phyloP scores from a whole-genome alignment of 139 green algal genomes.

The Pleodorina starrii region DNA sequence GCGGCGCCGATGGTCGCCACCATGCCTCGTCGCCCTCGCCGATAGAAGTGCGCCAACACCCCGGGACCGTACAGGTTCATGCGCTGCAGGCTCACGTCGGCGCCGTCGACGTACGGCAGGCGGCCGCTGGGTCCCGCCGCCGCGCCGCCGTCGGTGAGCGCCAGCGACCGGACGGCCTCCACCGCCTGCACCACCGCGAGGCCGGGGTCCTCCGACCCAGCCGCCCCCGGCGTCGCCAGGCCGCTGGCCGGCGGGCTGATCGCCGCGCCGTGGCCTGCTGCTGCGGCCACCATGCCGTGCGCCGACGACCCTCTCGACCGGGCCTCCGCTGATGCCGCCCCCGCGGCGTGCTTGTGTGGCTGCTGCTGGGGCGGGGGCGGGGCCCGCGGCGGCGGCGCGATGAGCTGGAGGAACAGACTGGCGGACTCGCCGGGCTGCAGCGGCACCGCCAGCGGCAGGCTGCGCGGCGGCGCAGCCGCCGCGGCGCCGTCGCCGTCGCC shows the following conservation, averaged over 20 bases:
- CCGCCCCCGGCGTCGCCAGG: constrained; percentile 18
- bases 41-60: constrained; percentile 46
- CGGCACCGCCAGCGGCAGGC: constrained; percentile 48
- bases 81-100: constrained; percentile 21
- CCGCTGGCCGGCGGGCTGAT: constrained; percentile 22
- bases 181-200: background rate
- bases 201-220: background rate
- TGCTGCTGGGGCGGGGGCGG: constrained; percentile 32
- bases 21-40: constrained; percentile 1
- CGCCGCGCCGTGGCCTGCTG: background rate
- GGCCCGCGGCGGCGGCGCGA: constrained; percentile 48
- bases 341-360: background rate
- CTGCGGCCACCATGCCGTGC: background rate
- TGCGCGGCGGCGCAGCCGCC: background rate
- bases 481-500: background rate
- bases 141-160: background rate
- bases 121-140: background rate
- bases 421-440: constrained; percentile 55
- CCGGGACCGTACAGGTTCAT: constrained; percentile 43
- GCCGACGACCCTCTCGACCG: background rate
- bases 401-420: constrained; percentile 51
- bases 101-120: constrained; percentile 27
- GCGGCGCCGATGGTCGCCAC: background rate
- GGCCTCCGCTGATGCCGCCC: background rate
- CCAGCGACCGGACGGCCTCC: constrained; percentile 8